Base-by-base conservation (phyloP, 495 filamentous ascomycete genomes). In the Penicillium verhagenii region DNA sequence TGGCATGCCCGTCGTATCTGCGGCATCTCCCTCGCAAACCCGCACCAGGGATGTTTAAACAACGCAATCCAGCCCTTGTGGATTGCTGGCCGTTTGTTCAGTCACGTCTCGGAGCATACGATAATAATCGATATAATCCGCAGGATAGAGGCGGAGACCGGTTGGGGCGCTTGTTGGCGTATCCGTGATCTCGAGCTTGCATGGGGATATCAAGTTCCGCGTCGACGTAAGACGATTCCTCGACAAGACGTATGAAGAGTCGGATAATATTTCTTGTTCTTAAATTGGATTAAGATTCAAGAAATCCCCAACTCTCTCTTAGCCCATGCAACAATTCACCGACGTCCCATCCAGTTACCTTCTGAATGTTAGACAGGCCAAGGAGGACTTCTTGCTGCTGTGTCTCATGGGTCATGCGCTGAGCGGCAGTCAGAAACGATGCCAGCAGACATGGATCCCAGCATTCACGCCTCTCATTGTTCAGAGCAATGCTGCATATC, bases 1-100 rank as follows among this genome's bases (percentile, higher is more conserved):
- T 79, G 76, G 76, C 75, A 81, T 64, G 78, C 78, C 4, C 67
- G 70, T 29, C 70, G 71, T 0, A 74, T 79, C 24, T 78, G 75
- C 46, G 78, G 75, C 0, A 81, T 79, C 3, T 79, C 78, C 0
- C 50, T 73, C 1, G 68, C 71, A 11, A 81, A 81, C 45, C 65
- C 70, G 8, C 78, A 79, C 47, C 68, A 74, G 14, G 75, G 75
- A 2, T 77, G 75, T 37, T 52, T 77, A 53, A 79, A 74, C 38
- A 79, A 79, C 54, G 71, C 74, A 5, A 73, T 80, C 14, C 78
- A 79, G 52, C 75, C 78, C 2, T 61, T 79, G 4, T 79, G 72
- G 71, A 73, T 81, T 49, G 78, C 78, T 1, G 78, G 76, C 5
- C 66, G 64, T 21, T 53, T 77, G 0, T 70, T 79, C 45, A 79